Base-by-base conservation (phyloP, 805 yeast genomes). In the Cephaloascus albidus region DNA sequence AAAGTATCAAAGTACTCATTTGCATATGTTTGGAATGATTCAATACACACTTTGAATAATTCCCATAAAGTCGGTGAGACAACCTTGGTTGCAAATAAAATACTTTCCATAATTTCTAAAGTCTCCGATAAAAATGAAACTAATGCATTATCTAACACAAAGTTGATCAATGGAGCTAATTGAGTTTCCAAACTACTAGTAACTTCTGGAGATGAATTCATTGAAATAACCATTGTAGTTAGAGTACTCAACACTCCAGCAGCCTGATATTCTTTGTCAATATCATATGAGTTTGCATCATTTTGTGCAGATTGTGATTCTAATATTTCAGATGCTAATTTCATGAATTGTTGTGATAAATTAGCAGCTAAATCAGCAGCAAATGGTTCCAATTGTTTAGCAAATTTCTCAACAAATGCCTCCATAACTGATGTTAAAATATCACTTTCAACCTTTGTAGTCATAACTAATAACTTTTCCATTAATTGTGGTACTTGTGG, bases 1-100 rank as follows among this genome's bases (percentile, higher is more conserved):
- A 72, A 77, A 16, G 63, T 61, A 49, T 75, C 81, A 50, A 76
- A 73, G 53, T 68, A 78, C 47, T 78, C 83, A 46, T 61, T 58
- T 1, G 81, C 83, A 51, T 72, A 78, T 1, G 77, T 72, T 46
- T 74, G 77, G 53, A 76, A 78, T 0, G 78, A 64, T 27, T 69
- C 74, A 33, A 76, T 53, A 28, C 74, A 65, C 33, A 64, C 65
- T 38, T 68, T 60, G 46, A 62, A 73, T 38, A 76, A 52, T 23
- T 61, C 67, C 85, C 85, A 78, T 46, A 75, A 56, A 4, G 59
- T 58, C 6, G 78, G 75, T 1, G 76, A 61, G 41, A 76, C 70
- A 20, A 54, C 58, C 42, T 61, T 59, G 39, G 81, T 76, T 17
- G 85, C 75, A 44, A 78, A 75, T 48, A 65, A 47, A 35, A 66